Evolutionary conservation across 208 protist species (phyloP).

Genomic region (Acanthamoeba culbertsoni): DNA sequence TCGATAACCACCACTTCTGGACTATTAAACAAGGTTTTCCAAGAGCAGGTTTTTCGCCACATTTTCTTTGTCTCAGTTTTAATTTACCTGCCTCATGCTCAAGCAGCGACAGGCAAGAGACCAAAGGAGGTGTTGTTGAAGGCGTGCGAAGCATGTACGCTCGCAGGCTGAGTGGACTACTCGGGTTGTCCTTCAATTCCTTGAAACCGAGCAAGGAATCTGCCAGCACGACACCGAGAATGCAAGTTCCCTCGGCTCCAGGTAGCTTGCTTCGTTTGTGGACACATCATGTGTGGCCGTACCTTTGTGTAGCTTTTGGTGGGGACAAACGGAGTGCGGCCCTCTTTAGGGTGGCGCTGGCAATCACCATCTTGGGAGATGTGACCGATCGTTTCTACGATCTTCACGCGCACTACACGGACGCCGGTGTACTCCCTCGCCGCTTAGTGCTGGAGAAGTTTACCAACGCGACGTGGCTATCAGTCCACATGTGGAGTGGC

Average conservation of each 20-base stretch:
- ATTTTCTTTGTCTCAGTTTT: too few species aligned
- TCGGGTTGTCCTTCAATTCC: too few species aligned
- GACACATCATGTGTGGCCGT: background rate
- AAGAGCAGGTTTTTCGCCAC: too few species aligned
- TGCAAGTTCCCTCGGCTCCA: too few species aligned
- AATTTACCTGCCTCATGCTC: too few species aligned
- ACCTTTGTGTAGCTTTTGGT: background rate
- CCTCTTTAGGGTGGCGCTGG: constrained; percentile 24
- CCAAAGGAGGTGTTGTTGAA: too few species aligned
- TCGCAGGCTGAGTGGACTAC: too few species aligned
- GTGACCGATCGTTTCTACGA: constrained; percentile 7
- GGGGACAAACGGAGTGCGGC: background rate
- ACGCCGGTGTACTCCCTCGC: constrained; percentile 7
- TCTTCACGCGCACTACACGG: constrained; percentile 48
- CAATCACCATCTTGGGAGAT: background rate
- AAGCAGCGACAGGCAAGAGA: too few species aligned
- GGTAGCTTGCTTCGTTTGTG: background rate
- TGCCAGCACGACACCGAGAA: too few species aligned
- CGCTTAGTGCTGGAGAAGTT: background rate
- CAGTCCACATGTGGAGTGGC: background rate
- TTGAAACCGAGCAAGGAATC: background rate
- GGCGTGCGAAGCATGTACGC: too few species aligned
- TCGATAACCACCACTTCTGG: too few species aligned
- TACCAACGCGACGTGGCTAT: background rate
- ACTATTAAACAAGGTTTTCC: too few species aligned